phyloP scores from a whole-genome alignment of 2,329 filamentous ascomycete species.

The Aspergillus tanneri region DNA sequence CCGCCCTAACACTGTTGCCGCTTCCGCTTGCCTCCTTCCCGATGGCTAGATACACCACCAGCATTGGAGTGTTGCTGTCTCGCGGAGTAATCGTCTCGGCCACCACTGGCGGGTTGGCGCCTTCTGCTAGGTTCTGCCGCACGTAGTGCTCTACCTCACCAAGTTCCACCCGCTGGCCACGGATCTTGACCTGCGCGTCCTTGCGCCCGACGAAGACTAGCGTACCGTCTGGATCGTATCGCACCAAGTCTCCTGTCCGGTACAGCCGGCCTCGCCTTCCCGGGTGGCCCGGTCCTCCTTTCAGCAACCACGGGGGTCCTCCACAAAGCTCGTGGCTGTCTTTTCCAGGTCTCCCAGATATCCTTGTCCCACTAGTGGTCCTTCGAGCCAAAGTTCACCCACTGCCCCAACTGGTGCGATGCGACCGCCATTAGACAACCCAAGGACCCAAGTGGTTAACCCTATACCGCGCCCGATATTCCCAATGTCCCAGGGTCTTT shows the following conservation, averaged over 20 bases:
- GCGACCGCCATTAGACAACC: neutral
- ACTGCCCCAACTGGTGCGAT: constrained; percentile 9
- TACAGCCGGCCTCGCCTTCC: constrained; percentile 24
- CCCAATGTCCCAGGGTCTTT: neutral
- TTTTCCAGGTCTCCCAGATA: constrained; percentile 2
- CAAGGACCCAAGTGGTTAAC: constrained; percentile 1
- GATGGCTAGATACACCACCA: constrained; percentile 47
- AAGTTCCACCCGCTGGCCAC: constrained; percentile 38
- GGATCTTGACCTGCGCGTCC: constrained; percentile 37
- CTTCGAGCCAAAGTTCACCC: constrained; percentile 3
- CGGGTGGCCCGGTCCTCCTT: too few species aligned
- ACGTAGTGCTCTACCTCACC: constrained; percentile 35
- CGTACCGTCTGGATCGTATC: constrained; percentile 31
- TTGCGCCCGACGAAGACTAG: constrained; percentile 34
- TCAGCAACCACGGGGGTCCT: too few species aligned
- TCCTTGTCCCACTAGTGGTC: neutral
- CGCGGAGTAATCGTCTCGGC: constrained; percentile 37
- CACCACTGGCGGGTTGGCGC: constrained; percentile 41
- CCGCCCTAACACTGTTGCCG: neutral
- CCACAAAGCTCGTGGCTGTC: neutral
- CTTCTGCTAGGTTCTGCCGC: constrained; percentile 36
- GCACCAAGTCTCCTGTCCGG: constrained; percentile 39
- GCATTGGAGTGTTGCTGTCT: constrained; percentile 41
- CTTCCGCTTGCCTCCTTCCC: constrained; percentile 33
- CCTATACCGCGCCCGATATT: constrained; percentile 1